Conservation (phyloP, 176 grass and related monocot species). For the Tillandsia leiboldiana region DNA sequence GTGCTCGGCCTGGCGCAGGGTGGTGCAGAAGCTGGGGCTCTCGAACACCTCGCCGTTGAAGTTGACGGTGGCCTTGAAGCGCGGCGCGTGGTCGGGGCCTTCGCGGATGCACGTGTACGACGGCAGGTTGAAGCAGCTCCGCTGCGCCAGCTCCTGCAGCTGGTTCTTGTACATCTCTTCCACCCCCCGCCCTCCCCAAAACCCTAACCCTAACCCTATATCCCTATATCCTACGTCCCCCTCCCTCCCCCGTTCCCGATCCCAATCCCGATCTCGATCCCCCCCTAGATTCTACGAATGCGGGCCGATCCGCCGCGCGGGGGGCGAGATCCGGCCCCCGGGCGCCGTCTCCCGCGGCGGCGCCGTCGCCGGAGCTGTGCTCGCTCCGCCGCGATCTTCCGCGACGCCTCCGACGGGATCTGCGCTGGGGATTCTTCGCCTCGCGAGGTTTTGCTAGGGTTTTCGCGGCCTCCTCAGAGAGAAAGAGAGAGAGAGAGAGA, state of each 20-base stretch:
- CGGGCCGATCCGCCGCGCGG: slow-evolving; percentile 7
- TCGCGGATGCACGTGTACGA: slow-evolving; percentile 93
- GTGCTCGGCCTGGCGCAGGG: slow-evolving; percentile 95
- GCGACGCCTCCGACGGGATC: background rate
- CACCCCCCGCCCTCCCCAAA: background rate
- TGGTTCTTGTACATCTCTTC: slow-evolving; percentile 94
- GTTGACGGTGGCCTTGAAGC: slow-evolving; percentile 91
- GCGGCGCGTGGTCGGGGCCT: slow-evolving; percentile 90
- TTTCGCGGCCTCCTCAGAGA: slow-evolving; percentile 1
- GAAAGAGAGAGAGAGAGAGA: slow-evolving; percentile 3
- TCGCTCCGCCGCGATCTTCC: background rate
- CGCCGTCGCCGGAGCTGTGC: slow-evolving; percentile 19
- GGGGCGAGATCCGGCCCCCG: background rate
- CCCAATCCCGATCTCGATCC: background rate
- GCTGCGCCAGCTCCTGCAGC: slow-evolving; percentile 97
- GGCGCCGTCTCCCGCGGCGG: slow-evolving; percentile 1
- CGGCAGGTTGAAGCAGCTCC: slow-evolving; percentile 99
- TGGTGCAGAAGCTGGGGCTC: slow-evolving; percentile 87
- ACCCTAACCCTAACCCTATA: background rate
- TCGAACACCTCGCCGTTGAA: slow-evolving; percentile 91
- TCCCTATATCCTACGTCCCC: background rate
- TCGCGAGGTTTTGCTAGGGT: slow-evolving; percentile 18
- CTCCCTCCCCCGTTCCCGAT: background rate
- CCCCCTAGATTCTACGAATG: slow-evolving; percentile 19
- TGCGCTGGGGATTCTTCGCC: background rate